Conservation (phyloP, 305 asterid species). For the Fraxinus sp. region DNA sequence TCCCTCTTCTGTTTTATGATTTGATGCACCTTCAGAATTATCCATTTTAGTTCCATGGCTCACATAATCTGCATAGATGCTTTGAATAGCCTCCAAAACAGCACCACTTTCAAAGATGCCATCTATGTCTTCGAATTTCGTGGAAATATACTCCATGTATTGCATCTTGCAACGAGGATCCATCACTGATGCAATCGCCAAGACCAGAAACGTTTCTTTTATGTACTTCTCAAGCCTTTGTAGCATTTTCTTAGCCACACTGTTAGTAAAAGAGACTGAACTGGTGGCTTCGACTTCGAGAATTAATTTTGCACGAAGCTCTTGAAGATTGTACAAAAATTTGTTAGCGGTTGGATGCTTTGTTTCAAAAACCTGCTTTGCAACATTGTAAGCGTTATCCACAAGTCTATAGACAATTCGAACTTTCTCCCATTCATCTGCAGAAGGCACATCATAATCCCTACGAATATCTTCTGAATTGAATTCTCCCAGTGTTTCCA, state of each 20-base stretch:
- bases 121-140: neutral
- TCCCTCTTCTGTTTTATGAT: neutral
- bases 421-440: slow-evolving; percentile 4
- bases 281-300: neutral
- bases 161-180: slow-evolving; percentile 20
- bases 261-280: neutral
- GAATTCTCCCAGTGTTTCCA: neutral
- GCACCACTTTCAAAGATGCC: neutral
- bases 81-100: slow-evolving; percentile 3
- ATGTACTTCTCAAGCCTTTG: neutral
- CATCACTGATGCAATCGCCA: neutral
- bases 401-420: neutral
- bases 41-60: neutral
- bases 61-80: neutral
- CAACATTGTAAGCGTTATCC: neutral
- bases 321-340: slow-evolving; percentile 1
- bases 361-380: neutral
- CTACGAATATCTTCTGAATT: neutral
- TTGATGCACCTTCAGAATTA: neutral
- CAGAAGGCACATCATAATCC: neutral
- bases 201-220: slow-evolving; percentile 6
- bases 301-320: neutral
- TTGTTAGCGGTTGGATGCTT: slow-evolving; percentile 8
- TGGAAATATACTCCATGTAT: slow-evolving; percentile 5
- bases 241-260: slow-evolving; percentile 6